Percentiles rank a stretch among this genome's conserved stretches.
phyloP scores from a whole-genome alignment of 805 yeast species.

The Starmerella kuoi region DNA sequence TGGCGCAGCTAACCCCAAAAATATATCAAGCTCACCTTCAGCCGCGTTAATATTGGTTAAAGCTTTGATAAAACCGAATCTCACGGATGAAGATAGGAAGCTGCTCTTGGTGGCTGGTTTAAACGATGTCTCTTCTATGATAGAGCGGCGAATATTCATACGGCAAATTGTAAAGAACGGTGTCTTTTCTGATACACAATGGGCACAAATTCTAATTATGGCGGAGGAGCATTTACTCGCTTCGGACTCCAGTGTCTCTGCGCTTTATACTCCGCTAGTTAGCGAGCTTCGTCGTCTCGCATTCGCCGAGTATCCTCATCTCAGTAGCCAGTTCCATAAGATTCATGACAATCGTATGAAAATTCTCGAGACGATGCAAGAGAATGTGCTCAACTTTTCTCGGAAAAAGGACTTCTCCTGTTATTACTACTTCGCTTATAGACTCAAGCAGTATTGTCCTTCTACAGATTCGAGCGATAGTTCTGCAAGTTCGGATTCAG shows the following conservation, averaged over 20 bases:
- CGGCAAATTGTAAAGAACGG: neutral
- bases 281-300: neutral
- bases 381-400: neutral
- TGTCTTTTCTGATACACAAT: neutral
- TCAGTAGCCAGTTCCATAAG: neutral
- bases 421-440: constrained; percentile 15
- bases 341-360: neutral
- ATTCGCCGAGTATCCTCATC: neutral
- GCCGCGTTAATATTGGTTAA: no score
- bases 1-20: no score
- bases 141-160: neutral
- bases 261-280: neutral
- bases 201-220: neutral
- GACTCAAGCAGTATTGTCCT: constrained; percentile 1
- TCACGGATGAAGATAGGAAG: neutral
- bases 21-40: no score
- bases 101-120: neutral
- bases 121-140: neutral
- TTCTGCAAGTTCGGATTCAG: neutral
- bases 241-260: neutral
- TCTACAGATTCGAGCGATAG: neutral
- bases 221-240: neutral
- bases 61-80: neutral
- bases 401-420: neutral
- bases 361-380: constrained; percentile 2